Base-by-base conservation (phyloP, 495 filamentous ascomycete species). In the Sabuloglossum arenarium region DNA sequence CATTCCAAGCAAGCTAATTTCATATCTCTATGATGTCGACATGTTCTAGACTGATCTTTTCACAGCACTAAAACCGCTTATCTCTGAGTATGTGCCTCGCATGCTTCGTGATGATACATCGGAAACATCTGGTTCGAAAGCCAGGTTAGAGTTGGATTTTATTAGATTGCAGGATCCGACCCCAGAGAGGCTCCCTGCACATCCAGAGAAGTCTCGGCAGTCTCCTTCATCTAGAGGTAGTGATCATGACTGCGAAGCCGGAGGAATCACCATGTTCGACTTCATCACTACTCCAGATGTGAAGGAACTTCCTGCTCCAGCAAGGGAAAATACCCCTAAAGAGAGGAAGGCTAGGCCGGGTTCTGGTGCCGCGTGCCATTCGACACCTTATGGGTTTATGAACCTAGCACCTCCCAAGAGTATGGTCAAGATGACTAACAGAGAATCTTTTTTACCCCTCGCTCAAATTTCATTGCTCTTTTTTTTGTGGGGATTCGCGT, bases 401-500 rank as follows among this genome's bases (percentile, higher is more conserved):
- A 54, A 53, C 50, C 23, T 58, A 11, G 16, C 5, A 1, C 14
- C 3, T n/a, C 19, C 47, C 25, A 56, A 53, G 23, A 39, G 25
- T 29, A 53, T 58, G 30, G 28, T 64, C 53, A 53, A 56, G 30
- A 59, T 80, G 58, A 78, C 69, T 50, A 75, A 78, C 57, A 69
- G 68, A 56, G 73, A 79, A 57, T 79, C 77, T 5, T 69, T 81
- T 43, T 67, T 71, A 16, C 79, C 78, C 0, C 68, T 76, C 23
- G 71, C 72, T 28, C 66, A 86, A 32, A 80, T 84, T 50, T 88
- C 82, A 8, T 71, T 87, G 55, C 71, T 90, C 3, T 90, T 88
- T 68, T 89, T 93, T 67, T 72, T 91, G 6, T 89, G 84, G 87
- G 85, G 88, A 0, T 86, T 94, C 59, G 81, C 84, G 0, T 91